Evolutionary conservation across 179 eudicot species (phyloP), one percentile per base, ranked within the genome.

Genomic region (Amaranthus tricolor): DNA sequence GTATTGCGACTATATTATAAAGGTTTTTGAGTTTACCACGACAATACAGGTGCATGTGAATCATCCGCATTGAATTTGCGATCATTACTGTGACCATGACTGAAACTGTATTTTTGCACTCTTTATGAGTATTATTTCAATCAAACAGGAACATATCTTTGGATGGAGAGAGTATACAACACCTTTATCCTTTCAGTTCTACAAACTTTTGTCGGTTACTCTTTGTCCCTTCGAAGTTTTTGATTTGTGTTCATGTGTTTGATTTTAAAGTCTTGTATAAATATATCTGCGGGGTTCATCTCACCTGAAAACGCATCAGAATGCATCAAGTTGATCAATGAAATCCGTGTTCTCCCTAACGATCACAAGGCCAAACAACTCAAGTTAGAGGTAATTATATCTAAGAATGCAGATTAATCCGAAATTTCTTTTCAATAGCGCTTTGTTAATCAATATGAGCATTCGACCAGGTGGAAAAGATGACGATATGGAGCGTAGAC

Each of bases 261-360:
- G 9, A 16, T 74, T 50, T 66, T 67, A 61, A 65, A 82, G 99
- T 87, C 98, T 15, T 96, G 97, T 72, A 87, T 90, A 55, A 87
- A 81, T 66, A 83, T 96, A 9, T 82, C 82, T 5, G 47, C 88
- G 83, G 91, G 92, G 74, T 91, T 91, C 80, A 73, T 96, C 74
- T 96, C 99, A 58, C 98, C 98, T 21, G 99, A 96, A 85, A 93
- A 79, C 82, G 89, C 84, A 47, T 49, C 77, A n/a, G 87, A 91
- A 83, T 86, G 97, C 85, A 85, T 91, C 82, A 85, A 84, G 69
- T 76, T 96, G 89, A 86, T 79, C 58, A 91, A 90, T 6, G 92
- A 89, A 72, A 81, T 87, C 44, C 91, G 92, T 63, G 62, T 72
- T 65, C 98, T 96, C 67, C 98, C 99, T n/a, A 69, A 55, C 59